Percentiles rank a stretch among this genome's conserved stretches.
These are phyloP conservation scores for Metschnikowia borealis DNA, from an alignment of 805 yeast species.

Conservation along the genomic window DNA sequence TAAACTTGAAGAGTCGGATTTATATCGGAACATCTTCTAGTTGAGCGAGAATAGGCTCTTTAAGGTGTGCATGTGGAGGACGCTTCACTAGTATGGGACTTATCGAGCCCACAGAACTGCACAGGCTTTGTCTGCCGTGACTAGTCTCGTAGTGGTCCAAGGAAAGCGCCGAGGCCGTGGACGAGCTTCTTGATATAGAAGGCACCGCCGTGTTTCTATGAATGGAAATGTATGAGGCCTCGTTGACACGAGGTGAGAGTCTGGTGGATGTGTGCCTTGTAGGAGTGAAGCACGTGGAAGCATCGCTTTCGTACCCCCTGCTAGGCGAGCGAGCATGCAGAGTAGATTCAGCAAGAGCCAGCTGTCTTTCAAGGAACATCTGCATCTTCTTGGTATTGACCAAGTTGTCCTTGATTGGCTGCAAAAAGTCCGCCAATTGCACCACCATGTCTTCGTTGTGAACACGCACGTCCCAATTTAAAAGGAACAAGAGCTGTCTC, in stretches of 20 bases:
- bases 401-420: slow-evolving; percentile 46
- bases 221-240: not conserved
- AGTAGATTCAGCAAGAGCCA: slow-evolving; percentile 15
- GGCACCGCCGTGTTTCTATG: slow-evolving; percentile 2
- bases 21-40: not conserved
- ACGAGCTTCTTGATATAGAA: slow-evolving; percentile 15
- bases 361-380: slow-evolving; percentile 26
- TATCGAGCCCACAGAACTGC: slow-evolving; percentile 16
- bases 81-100: slow-evolving; percentile 10
- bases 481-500: slow-evolving; percentile 62
- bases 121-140: slow-evolving; percentile 23
- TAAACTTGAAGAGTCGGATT: not conserved
- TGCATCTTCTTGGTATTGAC: slow-evolving; percentile 32
- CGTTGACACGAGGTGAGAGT: slow-evolving; percentile 4
- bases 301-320: not conserved
- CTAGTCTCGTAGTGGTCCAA: slow-evolving; percentile 11
- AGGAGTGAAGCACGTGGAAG: not conserved
- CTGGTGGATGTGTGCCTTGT: not conserved
- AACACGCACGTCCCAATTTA: slow-evolving; percentile 66
- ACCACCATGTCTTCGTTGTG: slow-evolving; percentile 40
- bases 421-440: slow-evolving; percentile 44
- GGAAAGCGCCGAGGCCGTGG: slow-evolving; percentile 15
- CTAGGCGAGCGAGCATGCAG: not conserved
- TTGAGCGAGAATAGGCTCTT: not conserved
- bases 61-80: not conserved